These are phyloP conservation scores for Hypoxylon sp. DNA, from an alignment of 2,329 filamentous ascomycete species.

Conservation along the genomic window DNA sequence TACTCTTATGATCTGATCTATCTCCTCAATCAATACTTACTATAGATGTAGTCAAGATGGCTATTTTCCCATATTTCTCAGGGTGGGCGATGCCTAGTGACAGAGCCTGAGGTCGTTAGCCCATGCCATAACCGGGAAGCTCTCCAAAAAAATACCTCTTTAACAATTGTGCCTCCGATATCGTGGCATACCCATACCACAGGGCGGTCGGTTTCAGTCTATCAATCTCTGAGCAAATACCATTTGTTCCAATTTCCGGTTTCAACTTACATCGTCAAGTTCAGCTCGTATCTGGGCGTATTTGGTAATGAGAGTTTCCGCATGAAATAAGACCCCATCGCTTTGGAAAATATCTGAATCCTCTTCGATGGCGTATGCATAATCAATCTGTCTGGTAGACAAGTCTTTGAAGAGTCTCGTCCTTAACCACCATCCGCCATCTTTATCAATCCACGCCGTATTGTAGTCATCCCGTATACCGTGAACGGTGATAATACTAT, in stretches of 20 bases:
- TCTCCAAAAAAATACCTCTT: constrained; percentile 20
- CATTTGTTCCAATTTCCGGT: neutral
- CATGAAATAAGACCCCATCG: constrained; percentile 10
- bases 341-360: constrained; percentile 14
- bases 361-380: constrained; percentile 24
- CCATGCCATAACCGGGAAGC: neutral
- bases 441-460: constrained; percentile 27
- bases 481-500: constrained; percentile 34
- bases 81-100: constrained; percentile 1
- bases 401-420: constrained; percentile 12
- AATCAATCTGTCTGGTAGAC: constrained; percentile 21
- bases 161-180: constrained; percentile 33
- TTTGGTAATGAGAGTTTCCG: neutral
- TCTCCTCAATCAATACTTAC: constrained; percentile 4
- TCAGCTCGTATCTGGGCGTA: neutral
- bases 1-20: neutral
- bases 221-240: neutral
- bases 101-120: constrained; percentile 22
- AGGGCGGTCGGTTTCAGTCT: constrained; percentile 31
- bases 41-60: constrained; percentile 21
- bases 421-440: constrained; percentile 24
- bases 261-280: constrained; percentile 2
- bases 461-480: constrained; percentile 36
- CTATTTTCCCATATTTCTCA: constrained; percentile 11
- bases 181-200: constrained; percentile 39